These are phyloP conservation scores for Serendipita vermifera DNA, from an alignment of 768 basidiomycete genomes.

Conservation along the genomic window DNA sequence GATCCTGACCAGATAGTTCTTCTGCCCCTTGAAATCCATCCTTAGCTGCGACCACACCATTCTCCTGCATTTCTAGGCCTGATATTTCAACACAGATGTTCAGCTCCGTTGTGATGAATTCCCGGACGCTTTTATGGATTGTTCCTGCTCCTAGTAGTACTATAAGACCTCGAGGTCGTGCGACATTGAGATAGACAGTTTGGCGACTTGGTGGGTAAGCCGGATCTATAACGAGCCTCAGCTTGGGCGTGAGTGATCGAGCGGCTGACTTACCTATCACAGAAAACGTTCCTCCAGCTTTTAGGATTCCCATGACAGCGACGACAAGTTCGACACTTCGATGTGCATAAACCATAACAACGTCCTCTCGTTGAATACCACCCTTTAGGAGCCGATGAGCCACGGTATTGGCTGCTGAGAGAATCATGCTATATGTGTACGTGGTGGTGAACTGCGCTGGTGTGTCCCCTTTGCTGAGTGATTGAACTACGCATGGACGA, in stretches of 20 bases:
- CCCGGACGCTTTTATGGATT: conserved; percentile 67
- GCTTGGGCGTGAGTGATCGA: conserved; percentile 4
- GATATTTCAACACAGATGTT: conserved; percentile 85
- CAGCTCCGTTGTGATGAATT: conserved; percentile 65
- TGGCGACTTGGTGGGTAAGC: conserved; percentile 92
- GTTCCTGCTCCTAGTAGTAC: conserved; percentile 82
- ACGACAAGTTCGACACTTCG: conserved; percentile 93
- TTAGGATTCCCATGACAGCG: conserved; percentile 91
- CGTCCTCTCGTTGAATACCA: conserved; percentile 84
- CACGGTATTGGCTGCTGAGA: conserved; percentile 74
- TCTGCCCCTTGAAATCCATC: conserved; percentile 18
- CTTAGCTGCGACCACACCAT: conserved; percentile 58
- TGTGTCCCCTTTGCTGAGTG: conserved; percentile 22
- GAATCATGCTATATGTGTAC: conserved; percentile 71
- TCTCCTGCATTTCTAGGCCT: conserved; percentile 58
- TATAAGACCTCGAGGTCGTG: conserved; percentile 80
- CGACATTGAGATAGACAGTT: conserved; percentile 83
- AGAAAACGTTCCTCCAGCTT: conserved; percentile 91
- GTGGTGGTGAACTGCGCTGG: conserved; percentile 27
- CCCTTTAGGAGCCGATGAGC: conserved; percentile 78
- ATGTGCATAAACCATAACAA: conserved; percentile 96
- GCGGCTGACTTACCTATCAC: conserved; percentile 64
- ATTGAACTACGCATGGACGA: conserved; percentile 81
- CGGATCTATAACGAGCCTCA: conserved; percentile 71
- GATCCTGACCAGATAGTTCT: conserved; percentile 52